Conservation (phyloP, 768 basidiomycete species). For the Mycena alexandri region DNA sequence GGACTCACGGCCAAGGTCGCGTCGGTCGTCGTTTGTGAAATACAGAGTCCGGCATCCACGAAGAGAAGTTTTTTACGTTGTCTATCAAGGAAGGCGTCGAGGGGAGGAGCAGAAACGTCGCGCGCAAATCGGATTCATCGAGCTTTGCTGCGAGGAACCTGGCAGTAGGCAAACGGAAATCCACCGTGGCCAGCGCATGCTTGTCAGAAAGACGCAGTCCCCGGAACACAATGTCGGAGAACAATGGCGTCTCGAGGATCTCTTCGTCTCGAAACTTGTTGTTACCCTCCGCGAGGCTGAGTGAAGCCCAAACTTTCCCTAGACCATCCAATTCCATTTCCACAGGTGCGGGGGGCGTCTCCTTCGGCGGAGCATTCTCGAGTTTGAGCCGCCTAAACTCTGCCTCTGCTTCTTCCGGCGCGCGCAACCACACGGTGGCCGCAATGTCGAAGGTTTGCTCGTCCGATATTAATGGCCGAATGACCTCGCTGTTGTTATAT, state of each 20-base stretch:
- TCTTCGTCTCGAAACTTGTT: slow-evolving; percentile 13
- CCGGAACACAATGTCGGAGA: slow-evolving; percentile 44
- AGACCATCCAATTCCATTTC: slow-evolving; percentile 20
- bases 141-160: slow-evolving; percentile 39
- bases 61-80: slow-evolving; percentile 46
- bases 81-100: slow-evolving; percentile 47
- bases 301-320: slow-evolving; percentile 5
- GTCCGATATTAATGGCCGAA: slow-evolving; percentile 41
- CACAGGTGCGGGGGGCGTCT: not conserved
- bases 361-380: not conserved
- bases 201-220: slow-evolving; percentile 42
- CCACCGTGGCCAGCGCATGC: slow-evolving; percentile 36
- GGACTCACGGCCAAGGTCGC: slow-evolving; percentile 46
- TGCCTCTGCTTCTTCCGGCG: slow-evolving; percentile 35
- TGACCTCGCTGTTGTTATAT: slow-evolving; percentile 24
- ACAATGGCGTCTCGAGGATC: slow-evolving; percentile 39
- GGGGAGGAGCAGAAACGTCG: slow-evolving; percentile 52
- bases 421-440: slow-evolving; percentile 44
- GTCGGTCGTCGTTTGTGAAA: slow-evolving; percentile 40
- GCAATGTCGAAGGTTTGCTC: slow-evolving; percentile 45
- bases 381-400: slow-evolving; percentile 6
- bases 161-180: slow-evolving; percentile 41
- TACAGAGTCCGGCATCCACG: slow-evolving; percentile 47
- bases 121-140: slow-evolving; percentile 50
- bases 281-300: slow-evolving; percentile 15